Evolutionary conservation across 148 eudicot species (phyloP).

Genomic region (Gaultheria prostrata): DNA sequence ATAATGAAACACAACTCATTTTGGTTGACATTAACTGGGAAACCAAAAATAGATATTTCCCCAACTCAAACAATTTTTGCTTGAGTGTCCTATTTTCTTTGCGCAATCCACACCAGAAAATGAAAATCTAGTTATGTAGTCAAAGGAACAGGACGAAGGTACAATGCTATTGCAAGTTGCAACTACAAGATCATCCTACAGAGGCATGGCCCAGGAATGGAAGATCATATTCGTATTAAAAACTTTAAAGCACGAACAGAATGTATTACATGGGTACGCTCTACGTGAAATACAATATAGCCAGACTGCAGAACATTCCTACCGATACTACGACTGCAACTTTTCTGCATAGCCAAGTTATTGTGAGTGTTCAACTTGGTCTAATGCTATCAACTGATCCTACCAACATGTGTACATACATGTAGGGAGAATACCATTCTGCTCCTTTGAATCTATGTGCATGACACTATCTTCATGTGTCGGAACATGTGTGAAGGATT

Average conservation of each 20-base stretch:
- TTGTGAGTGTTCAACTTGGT: neutral
- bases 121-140: neutral
- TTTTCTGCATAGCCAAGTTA: neutral
- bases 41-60: neutral
- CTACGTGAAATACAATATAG: neutral
- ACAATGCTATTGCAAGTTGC: neutral
- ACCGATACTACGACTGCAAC: neutral
- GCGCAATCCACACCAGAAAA: neutral
- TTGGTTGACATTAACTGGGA: neutral
- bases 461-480: neutral
- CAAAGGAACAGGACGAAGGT: neutral
- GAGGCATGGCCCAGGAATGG: neutral
- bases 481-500: neutral
- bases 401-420: neutral
- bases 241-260: neutral
- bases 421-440: neutral
- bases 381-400: neutral
- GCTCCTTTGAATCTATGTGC: neutral
- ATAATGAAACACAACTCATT: neutral
- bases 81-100: neutral
- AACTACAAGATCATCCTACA: neutral
- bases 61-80: neutral
- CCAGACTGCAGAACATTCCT: neutral
- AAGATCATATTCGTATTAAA: neutral
- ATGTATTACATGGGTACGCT: neutral